Evolutionary conservation across 2,329 filamentous ascomycete genomes (phyloP), one percentile per base, ranked within the genome.

Genomic region (Penicillium brevicompactum): DNA sequence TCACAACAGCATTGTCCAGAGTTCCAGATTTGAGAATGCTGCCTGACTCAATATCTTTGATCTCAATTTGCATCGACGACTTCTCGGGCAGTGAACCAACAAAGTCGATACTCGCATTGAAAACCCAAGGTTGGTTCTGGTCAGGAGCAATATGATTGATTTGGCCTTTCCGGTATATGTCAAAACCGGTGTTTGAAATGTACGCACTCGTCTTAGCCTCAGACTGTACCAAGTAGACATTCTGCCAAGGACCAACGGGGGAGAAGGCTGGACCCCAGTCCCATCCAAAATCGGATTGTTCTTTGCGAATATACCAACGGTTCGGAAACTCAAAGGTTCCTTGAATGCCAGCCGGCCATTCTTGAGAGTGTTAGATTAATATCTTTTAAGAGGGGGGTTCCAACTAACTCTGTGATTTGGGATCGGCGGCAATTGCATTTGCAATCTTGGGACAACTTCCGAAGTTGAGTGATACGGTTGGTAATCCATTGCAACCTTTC

Each of bases 281-380:
- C 85, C 84, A 87, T 2, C 85, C 85, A 66, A 87, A 87, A 65
- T 87, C 84, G 7, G 76, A 82, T 65, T 87, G 82, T 63, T 86
- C 80, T 64, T 87, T 86, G 30, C 84, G 77, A 34, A 86, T 80
- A 57, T 82, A 85, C 66, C 80, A 78, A 6, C 81, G 75, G 54
- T 84, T 81, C 0, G 74, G 67, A 46, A 83, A 84, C 57, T 85
- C 82, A 53, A 78, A 84, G 0, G 75, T 46, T 14, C 74, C 68
- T 59, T 84, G 74, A 3, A 84, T 75, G 8, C 70, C 73, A 52
- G 60, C 63, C 0, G 83, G 82, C 81, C 82, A 85, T 40, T 74
- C 78, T 75, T 38, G 6, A 11, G 37, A 43, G 2, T 18, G 45
- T 59, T n/a, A 61, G 57, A 47, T 21, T 7, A 5, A 2, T n/a